Evolutionary conservation across 805 yeast species (phyloP).

Genomic region (Zygosaccharomyces kombuchaensis): DNA sequence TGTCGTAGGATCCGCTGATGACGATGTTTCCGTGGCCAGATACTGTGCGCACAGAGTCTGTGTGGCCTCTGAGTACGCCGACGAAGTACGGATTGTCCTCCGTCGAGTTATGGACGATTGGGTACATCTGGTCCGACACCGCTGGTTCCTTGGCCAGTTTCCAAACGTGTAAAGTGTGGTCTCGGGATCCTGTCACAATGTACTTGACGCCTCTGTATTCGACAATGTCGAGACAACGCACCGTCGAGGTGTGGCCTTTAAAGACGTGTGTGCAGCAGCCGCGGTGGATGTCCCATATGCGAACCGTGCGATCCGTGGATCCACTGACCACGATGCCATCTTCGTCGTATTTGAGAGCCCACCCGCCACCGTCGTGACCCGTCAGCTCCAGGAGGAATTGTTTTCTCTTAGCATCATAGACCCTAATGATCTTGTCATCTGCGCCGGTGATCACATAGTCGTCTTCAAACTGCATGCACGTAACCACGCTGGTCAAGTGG

Average conservation of each 20-base stretch:
- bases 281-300: conserved; percentile 85
- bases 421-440: conserved; percentile 76
- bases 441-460: conserved; percentile 90
- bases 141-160: conserved; percentile 50
- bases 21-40: conserved; percentile 80
- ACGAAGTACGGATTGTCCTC: conserved; percentile 57
- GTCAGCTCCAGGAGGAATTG: conserved; percentile 52
- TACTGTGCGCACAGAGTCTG: conserved; percentile 79
- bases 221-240: conserved; percentile 81
- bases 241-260: conserved; percentile 88
- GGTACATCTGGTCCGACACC: conserved; percentile 44
- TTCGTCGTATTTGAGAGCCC: conserved; percentile 92
- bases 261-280: conserved; percentile 89
- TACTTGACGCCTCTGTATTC: conserved; percentile 65
- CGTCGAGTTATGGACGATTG: conserved; percentile 32
- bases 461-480: conserved; percentile 90
- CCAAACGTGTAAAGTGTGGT: conserved; percentile 81
- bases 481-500: conserved; percentile 79
- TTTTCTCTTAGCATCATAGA: conserved; percentile 76
- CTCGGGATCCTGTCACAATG: conserved; percentile 85
- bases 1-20: conserved; percentile 87
- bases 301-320: conserved; percentile 87
- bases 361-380: conserved; percentile 97
- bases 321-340: conserved; percentile 76
- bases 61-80: conserved; percentile 68